These are phyloP conservation scores for Trematosphaeria pertusa DNA, from an alignment of 2,329 filamentous ascomycete genomes.

Conservation along the genomic window DNA sequence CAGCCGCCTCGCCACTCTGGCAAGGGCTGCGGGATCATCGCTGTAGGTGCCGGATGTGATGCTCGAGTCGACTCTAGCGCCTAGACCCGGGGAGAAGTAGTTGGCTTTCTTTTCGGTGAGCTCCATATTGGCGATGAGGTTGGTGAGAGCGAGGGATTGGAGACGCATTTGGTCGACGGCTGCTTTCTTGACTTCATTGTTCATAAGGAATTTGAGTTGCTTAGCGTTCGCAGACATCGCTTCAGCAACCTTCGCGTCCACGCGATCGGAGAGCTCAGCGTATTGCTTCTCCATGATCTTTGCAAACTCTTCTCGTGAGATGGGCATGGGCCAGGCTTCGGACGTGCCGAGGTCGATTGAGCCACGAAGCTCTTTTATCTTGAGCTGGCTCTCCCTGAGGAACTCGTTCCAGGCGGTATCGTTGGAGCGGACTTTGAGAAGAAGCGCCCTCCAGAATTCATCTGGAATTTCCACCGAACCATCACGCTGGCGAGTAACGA, in stretches of 20 bases:
- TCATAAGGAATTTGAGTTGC: slow-evolving; percentile 22
- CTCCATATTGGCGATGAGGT: slow-evolving; percentile 40
- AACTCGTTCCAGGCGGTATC: slow-evolving; percentile 60
- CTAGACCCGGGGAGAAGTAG: slow-evolving; percentile 71
- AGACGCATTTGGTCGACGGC: slow-evolving; percentile 39
- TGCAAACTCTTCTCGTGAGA: slow-evolving; percentile 61
- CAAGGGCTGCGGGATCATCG: slow-evolving; percentile 18
- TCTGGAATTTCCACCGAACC: slow-evolving; percentile 64
- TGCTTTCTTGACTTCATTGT: slow-evolving; percentile 38
- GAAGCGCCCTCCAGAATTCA: slow-evolving; percentile 71
- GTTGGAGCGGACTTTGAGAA: slow-evolving; percentile 61
- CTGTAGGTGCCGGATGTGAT: slow-evolving; percentile 63
- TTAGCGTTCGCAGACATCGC: slow-evolving; percentile 23
- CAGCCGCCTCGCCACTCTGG: slow-evolving; percentile 13
- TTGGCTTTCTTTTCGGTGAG: slow-evolving; percentile 63
- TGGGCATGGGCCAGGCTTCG: slow-evolving; percentile 21
- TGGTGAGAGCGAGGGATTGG: slow-evolving; percentile 39
- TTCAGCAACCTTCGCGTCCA: slow-evolving; percentile 35
- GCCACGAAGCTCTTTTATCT: slow-evolving; percentile 37
- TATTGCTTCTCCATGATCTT: slow-evolving; percentile 36
- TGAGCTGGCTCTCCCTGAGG: slow-evolving; percentile 59
- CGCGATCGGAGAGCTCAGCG: slow-evolving; percentile 21
- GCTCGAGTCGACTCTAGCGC: slow-evolving; percentile 67
- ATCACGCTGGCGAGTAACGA: slow-evolving; percentile 60
- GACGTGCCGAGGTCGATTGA: slow-evolving; percentile 11